phyloP scores from a whole-genome alignment of 1,139 yeast species.

The Candida mesenterica region DNA sequence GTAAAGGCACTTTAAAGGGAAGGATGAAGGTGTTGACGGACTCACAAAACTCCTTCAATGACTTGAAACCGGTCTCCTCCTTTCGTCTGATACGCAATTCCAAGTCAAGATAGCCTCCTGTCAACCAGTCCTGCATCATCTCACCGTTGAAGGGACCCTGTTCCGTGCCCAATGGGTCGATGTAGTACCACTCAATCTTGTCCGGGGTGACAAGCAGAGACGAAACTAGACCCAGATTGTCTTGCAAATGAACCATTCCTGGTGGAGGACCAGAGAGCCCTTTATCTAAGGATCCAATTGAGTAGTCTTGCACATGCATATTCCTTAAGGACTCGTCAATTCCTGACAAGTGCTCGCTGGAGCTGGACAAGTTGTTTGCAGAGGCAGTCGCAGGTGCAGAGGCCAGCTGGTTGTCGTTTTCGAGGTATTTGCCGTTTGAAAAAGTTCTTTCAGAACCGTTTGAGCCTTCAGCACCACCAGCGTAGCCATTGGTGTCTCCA shows the following conservation, averaged over 20 bases:
- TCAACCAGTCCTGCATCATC: constrained; percentile 78
- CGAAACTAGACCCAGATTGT: too few relatives aligned
- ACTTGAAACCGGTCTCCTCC: constrained; percentile 38
- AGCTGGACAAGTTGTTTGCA: too few relatives aligned
- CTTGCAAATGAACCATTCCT: constrained; percentile 15
- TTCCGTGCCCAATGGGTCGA: constrained; percentile 66
- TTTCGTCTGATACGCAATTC: constrained; percentile 58
- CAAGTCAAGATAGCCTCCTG: constrained; percentile 57
- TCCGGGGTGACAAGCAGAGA: constrained; percentile 25
- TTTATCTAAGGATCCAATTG: not conserved
- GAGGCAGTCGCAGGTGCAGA: too few relatives aligned
- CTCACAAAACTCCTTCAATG: constrained; percentile 47
- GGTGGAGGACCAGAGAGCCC: constrained; percentile 18
- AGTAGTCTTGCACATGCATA: not conserved
- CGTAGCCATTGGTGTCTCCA: not conserved
- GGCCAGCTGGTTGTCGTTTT: too few relatives aligned
- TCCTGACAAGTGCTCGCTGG: too few relatives aligned
- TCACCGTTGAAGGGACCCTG: constrained; percentile 82
- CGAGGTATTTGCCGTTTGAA: too few relatives aligned
- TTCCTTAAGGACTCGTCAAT: constrained; percentile 8
- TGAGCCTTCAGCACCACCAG: too few relatives aligned
- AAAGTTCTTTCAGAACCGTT: too few relatives aligned
- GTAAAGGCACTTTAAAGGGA: constrained; percentile 31
- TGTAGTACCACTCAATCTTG: constrained; percentile 64
- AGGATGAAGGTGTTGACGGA: constrained; percentile 47